phyloP scores from a whole-genome alignment of 441 rosid species.

The Corymbia calophylla region DNA sequence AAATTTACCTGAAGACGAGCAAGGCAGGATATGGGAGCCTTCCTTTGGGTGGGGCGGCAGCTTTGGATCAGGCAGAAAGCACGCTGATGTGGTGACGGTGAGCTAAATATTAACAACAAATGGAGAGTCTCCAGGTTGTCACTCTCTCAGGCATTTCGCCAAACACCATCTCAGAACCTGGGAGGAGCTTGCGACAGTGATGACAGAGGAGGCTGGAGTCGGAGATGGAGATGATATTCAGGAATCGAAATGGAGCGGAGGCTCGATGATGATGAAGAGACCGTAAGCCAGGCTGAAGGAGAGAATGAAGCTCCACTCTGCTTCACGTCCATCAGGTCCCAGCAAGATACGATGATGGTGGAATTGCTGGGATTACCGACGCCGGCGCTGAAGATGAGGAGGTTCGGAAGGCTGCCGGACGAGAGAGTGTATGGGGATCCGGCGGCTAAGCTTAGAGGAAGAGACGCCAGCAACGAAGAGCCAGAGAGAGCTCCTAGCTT shows the following conservation, averaged over 20 bases:
- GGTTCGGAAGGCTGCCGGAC: too few relatives aligned
- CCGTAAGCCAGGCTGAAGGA: too few relatives aligned
- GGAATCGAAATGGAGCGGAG: not conserved
- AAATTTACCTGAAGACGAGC: not conserved
- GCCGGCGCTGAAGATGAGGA: too few relatives aligned
- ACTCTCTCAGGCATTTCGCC: not conserved
- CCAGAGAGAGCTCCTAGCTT: too few relatives aligned
- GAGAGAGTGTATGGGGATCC: too few relatives aligned
- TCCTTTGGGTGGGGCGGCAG: not conserved
- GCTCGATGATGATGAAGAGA: too few relatives aligned
- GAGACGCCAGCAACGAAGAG: too few relatives aligned
- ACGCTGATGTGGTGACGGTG: not conserved
- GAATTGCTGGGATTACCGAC: too few relatives aligned
- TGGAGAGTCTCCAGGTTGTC: not conserved
- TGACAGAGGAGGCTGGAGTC: not conserved
- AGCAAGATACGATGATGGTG: too few relatives aligned
- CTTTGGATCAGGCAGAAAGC: not conserved
- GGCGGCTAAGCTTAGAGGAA: too few relatives aligned
- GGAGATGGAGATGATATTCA: not conserved
- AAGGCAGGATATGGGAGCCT: not conserved
- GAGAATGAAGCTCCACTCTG: too few relatives aligned
- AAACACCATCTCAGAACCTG: not conserved
- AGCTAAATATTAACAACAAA: not conserved
- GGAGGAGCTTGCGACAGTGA: not conserved
- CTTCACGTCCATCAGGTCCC: too few relatives aligned